Conservation (phyloP, 2,329 filamentous ascomycete species). For the Fusarium decemcellulare region DNA sequence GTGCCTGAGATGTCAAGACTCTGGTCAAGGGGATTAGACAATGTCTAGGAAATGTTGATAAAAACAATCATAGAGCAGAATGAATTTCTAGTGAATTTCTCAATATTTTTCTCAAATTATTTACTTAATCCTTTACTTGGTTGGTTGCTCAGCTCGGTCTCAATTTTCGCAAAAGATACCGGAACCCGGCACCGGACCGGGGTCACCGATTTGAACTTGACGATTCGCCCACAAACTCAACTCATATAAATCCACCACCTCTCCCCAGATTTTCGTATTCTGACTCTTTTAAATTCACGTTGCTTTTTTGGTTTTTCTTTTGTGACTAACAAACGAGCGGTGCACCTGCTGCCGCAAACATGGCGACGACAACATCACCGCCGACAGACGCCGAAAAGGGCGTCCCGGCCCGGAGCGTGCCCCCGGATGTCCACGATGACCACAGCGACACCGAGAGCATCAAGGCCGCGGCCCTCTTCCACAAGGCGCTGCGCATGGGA, state of each 20-base stretch:
- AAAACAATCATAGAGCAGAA: too few species aligned
- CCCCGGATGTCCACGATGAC: conserved; percentile 37
- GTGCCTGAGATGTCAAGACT: too few species aligned
- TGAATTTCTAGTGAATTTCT: too few species aligned
- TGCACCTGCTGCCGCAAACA: not conserved
- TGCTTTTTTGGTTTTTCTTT: not conserved
- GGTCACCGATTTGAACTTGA: conserved; percentile 29
- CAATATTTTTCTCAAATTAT: too few species aligned
- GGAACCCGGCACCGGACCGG: conserved; percentile 39
- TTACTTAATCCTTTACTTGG: too few species aligned
- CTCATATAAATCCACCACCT: conserved; percentile 11
- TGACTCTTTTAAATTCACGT: not conserved
- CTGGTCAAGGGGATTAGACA: too few species aligned
- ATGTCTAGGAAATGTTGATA: too few species aligned
- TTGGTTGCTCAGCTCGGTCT: too few species aligned
- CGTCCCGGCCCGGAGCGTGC: conserved; percentile 28
- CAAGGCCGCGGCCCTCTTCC: conserved; percentile 47
- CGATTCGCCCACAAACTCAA: conserved; percentile 10
- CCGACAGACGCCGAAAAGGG: conserved; percentile 35
- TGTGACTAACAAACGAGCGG: not conserved
- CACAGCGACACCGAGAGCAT: conserved; percentile 47
- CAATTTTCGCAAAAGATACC: conserved; percentile 30
- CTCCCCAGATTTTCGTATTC: not conserved
- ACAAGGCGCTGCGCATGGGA: conserved; percentile 53
- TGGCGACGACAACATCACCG: conserved; percentile 16